Percentiles rank a stretch among this genome's conserved stretches.
Evolutionary conservation across 2,329 filamentous ascomycete species (phyloP).

Genomic region (Fusarium sp.): DNA sequence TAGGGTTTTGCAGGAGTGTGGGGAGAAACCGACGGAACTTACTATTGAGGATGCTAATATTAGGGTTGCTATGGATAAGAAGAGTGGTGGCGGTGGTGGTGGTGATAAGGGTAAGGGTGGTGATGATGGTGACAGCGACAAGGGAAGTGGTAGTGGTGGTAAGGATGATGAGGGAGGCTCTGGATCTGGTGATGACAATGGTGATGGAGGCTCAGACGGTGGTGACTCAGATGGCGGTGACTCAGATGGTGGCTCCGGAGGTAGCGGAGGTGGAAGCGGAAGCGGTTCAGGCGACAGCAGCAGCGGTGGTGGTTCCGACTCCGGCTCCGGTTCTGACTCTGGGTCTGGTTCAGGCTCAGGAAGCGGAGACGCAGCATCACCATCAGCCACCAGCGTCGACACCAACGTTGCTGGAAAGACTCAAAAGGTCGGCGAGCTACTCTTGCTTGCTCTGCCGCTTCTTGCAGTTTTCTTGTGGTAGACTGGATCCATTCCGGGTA

Average conservation of each 20-base stretch:
- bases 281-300: background rate
- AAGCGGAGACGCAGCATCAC: background rate
- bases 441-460: background rate
- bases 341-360: background rate
- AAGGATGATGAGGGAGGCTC: background rate
- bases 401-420: background rate
- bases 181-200: background rate
- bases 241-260: background rate
- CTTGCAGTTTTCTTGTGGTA: background rate
- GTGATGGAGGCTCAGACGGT: accelerated
- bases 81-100: background rate
- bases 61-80: background rate
- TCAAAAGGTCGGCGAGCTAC: background rate
- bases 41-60: slow-evolving; percentile 14
- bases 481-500: accelerated
- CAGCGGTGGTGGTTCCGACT: background rate
- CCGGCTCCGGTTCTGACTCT: background rate
- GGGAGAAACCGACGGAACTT: slow-evolving; percentile 8
- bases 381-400: background rate
- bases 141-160: background rate
- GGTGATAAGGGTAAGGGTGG: background rate
- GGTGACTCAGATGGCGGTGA: background rate
- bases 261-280: background rate
- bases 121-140: background rate
- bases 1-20: slow-evolving; percentile 2